Conservation (phyloP, 768 basidiomycete species). For the Fibroporia radiculosa region DNA sequence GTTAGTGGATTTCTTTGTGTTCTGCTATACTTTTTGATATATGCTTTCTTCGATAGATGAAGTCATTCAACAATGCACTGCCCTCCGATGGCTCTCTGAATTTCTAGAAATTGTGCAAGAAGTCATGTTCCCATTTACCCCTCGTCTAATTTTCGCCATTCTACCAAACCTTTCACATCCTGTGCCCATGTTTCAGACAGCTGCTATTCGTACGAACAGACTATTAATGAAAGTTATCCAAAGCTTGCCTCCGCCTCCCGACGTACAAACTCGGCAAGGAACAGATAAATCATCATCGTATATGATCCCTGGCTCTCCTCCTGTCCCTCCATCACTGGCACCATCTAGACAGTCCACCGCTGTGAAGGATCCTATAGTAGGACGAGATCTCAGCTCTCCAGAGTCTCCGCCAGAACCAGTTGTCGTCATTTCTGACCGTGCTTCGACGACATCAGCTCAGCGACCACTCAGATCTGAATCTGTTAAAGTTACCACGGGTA, state of each 20-base stretch:
- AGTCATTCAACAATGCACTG: conserved; percentile 90
- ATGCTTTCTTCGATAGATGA: conserved; percentile 61
- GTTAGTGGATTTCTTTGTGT: conserved; percentile 40
- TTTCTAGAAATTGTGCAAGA: conserved; percentile 84
- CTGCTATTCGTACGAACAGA: conserved; percentile 82
- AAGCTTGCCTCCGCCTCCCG: conserved; percentile 66
- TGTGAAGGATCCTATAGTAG: conserved; percentile 21
- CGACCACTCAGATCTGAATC: conserved; percentile 6
- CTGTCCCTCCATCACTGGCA: conserved; percentile 30
- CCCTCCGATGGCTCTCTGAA: conserved; percentile 89
- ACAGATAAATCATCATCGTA: conserved; percentile 19
- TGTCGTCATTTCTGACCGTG: conserved; percentile 8
- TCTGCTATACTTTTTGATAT: conserved; percentile 29
- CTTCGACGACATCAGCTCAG: conserved; percentile 12
- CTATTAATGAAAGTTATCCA: conserved; percentile 81
- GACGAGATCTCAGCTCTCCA: conserved; percentile 41
- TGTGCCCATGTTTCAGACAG: conserved; percentile 78
- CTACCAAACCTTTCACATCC: conserved; percentile 94
- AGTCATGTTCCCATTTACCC: conserved; percentile 91
- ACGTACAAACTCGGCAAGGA: conserved; percentile 31
- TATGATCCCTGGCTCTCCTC: conserved; percentile 40
- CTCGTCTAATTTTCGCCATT: conserved; percentile 86
- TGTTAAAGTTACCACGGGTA: background rate
- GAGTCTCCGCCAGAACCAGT: conserved; percentile 34
- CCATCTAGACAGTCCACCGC: conserved; percentile 45